Base-by-base conservation (phyloP, 2,329 filamentous ascomycete genomes). In the Xylariaceae sp. region DNA sequence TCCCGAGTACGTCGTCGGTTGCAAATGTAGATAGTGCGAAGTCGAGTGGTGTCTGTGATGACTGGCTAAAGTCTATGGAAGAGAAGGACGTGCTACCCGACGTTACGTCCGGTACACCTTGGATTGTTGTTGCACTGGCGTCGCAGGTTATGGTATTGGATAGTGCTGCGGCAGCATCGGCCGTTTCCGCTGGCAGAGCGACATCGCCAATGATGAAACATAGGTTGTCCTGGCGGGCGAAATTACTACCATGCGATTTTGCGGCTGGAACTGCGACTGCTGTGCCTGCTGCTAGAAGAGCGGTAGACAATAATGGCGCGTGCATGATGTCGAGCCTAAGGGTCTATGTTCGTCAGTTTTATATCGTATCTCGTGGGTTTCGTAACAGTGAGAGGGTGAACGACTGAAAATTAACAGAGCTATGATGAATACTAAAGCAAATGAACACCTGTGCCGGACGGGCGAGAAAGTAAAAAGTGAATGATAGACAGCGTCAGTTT, bases 1-100 rank as follows among this genome's bases (percentile, higher is more conserved):
- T 55, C 6, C 76, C 74, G 11, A 83, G 69, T 1, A 75, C 73
- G 2, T 68, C 62, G 0, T 71, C 68, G 14, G 80, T 82, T 11
- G 75, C 73, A 63, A 83, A 84, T 41, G 68, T 65, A 39, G 66
- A 58, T 2, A 83, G 73, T 2, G 80, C 75, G 58, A 83, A 85
- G 32, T 71, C 63, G 2, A 83, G 71, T 0, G 80, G 74, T 0
- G 72, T 69, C 47, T 72, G 68, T 11, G 58, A 59, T 11, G 77
- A 77, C 47, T 69, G 60, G 58, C 71, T 71, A 64, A 83, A 84
- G 73, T 83, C 76, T 68, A 84, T 71, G 42, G 65, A 60, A 5
- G 76, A 81, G 66, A 80, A 83, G 15, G 70, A 70, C 7, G 74
- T 66, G 49, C 61, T 62, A 53, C 75, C 77, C 2, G 76, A 75